Evolutionary conservation across 108 stramenopile species (phyloP), one percentile per base, ranked within the genome.

Genomic region (Nitzschia sp.): DNA sequence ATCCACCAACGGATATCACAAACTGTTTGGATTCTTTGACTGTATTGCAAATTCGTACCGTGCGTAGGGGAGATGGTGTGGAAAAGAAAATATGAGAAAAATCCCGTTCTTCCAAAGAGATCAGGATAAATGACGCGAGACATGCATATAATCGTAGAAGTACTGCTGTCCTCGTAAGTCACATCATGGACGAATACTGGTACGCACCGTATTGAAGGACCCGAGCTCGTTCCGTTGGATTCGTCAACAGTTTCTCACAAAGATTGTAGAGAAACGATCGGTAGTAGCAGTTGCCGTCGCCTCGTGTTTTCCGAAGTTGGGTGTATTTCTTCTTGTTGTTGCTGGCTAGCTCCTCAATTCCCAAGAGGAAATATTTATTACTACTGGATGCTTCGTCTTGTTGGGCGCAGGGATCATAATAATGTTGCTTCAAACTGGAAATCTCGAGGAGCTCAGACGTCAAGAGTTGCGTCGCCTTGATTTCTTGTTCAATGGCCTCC

Each of bases 281-380:
- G 71, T 96, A 97, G 68, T 92, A 98, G 62, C 97, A 98, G 73
- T 97, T 97, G 6, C 96, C 96, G 77, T 98, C 97, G 17, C 96
- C 96, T 3, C 96, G 88, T 19, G 95, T 80, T 22, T 78, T 82
- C 52, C 97, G 77, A 8, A 94, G 60, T 15, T 67, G 47, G 1
- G 63, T 44, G 75, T 96, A 96, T 26, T 76, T 73, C 19, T 45
- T n/a, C 34, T 64, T 53, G n/a, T n/a, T n/a, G n/a, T n/a, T n/a
- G n/a, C n/a, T n/a, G 28, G 70, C 47, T 9, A 93, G 64, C 48
- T 73, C 69, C 6, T 68, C 26, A 17, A 85, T 68, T 0, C 88
- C 79, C 19, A 55, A 13, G 15, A 68, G 53, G 72, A 90, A 93
- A 45, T 48, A 67, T 13, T 82, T 80, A 33, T 53, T 54, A 15